Evolutionary conservation across 331 rosid species (phyloP), one percentile per base, ranked within the genome.

Genomic region (Quercus tomentella): DNA sequence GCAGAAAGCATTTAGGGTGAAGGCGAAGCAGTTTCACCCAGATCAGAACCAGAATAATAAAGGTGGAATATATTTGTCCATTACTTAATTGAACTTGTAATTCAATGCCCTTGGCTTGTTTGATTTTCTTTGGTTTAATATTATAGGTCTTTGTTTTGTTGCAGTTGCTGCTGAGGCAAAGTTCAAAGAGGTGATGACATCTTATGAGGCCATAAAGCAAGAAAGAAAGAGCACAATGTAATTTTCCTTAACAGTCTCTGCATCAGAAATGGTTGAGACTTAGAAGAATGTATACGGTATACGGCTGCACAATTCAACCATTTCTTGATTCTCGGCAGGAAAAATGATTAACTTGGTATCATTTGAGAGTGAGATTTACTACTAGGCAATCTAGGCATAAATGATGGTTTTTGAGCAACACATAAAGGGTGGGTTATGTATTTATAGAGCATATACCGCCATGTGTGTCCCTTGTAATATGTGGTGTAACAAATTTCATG

Each of bases 91-190:
- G 41, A 45, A 6, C 41, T 35, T 62, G 71, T 74, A 28, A 68
- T 69, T 76, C 22, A 26, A 30, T 79, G 78, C 56, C 58, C 23
- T 81, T 74, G 33, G 60, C 76, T 31, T 4, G 67, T 22, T 10
- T 10, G 52, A 3, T 12, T 54, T 26, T 56, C 57, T 18, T 49
- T 61, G 74, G 62, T 81, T 21, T 57, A 79, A 35, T 30, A 43
- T 83, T 60, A 21, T 26, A 77, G 55, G 66, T 28, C 66, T 56
- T 80, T 80, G 81, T 52, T 80, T 72, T 82, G 68, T 75, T 87
- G 81, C 98, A 96, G 99, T 65, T 80, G 94, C 79, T 77, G 94
- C 98, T 6, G 99, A 93, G 85, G 92, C 96, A 2, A 96, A 93
- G 90, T 96, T 96, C 87, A 96, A 93, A 82, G 99, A 93, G 82